Evolutionary conservation across 805 yeast species (phyloP), one percentile per base, ranked within the genome.

Genomic region (Candida ovalis): DNA sequence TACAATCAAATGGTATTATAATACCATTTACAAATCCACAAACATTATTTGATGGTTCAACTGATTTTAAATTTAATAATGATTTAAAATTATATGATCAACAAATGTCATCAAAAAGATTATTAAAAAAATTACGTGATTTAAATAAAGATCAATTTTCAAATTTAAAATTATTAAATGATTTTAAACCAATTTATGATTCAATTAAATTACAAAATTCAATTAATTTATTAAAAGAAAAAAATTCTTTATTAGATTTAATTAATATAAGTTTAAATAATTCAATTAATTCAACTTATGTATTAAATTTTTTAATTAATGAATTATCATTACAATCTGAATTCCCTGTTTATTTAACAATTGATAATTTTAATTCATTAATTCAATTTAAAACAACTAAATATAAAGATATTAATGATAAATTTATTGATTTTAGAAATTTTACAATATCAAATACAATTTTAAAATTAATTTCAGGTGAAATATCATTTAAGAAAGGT

Each of bases 331-430:
- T 58, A 33, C 88, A 86, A 52, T 50, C 66, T 2, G 48, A 61
- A 15, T 63, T 71, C 35, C 91, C 92, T 4, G 84, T 85, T 9
- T 70, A 78, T 44, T 71, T 88, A 39, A 75, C 95, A 2, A 74
- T 89, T 39, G 97, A 90, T 64, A 82, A 86, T 60, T 75, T 88
- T 60, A 82, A 88, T 50, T 80, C 82, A 3, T 67, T 88, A 48
- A 63, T 81, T 12, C 76, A 81, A 35, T 59, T 68, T 27, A 74
- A 86, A 6, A 66, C 66, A 45, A 78, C 96, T 8, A 73, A 69
- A 37, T 88, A 90, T 69, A 76, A 78, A 56, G 76, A 82, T 59
- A 65, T 75, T 1, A 70, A 78, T 22, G 81, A 82, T 67, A 63
- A 69, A 37, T 75, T 75, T 9, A 76, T 90, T 47, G 80, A 80